phyloP scores from a whole-genome alignment of 805 yeast genomes.

The Saccharomycopsis malanga region DNA sequence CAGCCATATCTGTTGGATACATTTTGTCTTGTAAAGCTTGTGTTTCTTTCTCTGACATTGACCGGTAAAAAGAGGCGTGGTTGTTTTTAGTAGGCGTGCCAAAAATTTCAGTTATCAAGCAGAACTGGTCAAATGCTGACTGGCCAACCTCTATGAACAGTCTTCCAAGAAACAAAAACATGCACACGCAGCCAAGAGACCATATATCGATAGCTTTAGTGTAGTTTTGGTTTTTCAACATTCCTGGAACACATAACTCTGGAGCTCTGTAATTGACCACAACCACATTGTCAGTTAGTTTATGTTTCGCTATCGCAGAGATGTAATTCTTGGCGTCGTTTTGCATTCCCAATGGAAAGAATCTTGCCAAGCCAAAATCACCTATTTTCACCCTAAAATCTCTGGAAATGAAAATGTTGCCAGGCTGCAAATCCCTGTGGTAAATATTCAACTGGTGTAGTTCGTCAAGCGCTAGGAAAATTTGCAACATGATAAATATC shows the following conservation, averaged over 20 bases:
- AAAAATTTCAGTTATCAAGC: no score
- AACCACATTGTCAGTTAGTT: not conserved
- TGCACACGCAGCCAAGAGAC: constrained; percentile 82
- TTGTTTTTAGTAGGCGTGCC: not conserved
- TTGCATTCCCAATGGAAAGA: not conserved
- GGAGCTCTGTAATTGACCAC: constrained; percentile 54
- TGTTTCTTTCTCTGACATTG: not conserved
- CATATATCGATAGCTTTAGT: constrained; percentile 92
- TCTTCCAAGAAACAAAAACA: not conserved
- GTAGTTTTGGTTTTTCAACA: constrained; percentile 68
- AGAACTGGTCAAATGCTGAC: no score
- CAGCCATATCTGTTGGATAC: not conserved
- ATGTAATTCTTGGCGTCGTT: not conserved
- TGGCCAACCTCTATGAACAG: not conserved
- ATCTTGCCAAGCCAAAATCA: constrained; percentile 71
- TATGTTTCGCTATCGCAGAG: not conserved
- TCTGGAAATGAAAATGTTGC: constrained; percentile 58
- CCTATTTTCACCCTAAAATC: constrained; percentile 48
- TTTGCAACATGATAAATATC: not conserved
- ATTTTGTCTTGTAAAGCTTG: not conserved
- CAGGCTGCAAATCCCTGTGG: constrained; percentile 85
- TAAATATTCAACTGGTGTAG: constrained; percentile 25
- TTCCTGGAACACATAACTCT: no score
- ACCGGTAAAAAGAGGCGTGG: not conserved
- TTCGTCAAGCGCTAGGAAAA: not conserved